phyloP scores from a whole-genome alignment of 2,329 filamentous ascomycete species.

The Hypoxylon sp. region DNA sequence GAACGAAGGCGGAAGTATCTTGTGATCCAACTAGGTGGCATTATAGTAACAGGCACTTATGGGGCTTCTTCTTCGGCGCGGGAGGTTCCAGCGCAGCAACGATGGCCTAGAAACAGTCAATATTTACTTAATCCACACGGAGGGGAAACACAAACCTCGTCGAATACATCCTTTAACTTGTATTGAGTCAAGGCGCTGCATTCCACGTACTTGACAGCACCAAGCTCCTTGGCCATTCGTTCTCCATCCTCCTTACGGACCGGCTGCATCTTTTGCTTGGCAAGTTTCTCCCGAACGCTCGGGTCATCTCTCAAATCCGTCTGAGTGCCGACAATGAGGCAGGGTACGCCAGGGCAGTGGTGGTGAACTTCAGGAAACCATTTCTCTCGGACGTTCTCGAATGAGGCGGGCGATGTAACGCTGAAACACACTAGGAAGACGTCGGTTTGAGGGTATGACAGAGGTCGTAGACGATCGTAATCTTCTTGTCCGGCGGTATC shows the following conservation, averaged over 20 bases:
- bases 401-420: slow-evolving; percentile 95
- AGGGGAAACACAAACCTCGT: slow-evolving; percentile 77
- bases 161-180: slow-evolving; percentile 99
- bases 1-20: slow-evolving; percentile 39
- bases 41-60: slow-evolving; percentile 79
- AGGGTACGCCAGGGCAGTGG: slow-evolving; percentile 97
- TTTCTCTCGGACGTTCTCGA: slow-evolving; percentile 99
- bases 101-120: slow-evolving; percentile 75
- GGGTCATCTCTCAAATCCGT: slow-evolving; percentile 93
- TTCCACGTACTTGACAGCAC: slow-evolving; percentile 98
- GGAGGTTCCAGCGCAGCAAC: slow-evolving; percentile 94
- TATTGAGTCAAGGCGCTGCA: slow-evolving; percentile 98
- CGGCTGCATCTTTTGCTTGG: slow-evolving; percentile 95
- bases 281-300: slow-evolving; percentile 88
- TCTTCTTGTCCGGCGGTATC: slow-evolving; percentile 99
- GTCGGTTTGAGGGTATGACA: slow-evolving; percentile 98
- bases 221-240: slow-evolving; percentile 96
- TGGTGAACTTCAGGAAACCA: slow-evolving; percentile 99
- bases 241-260: slow-evolving; percentile 95
- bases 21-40: slow-evolving; percentile 16
- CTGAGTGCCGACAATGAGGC: slow-evolving; percentile 97
- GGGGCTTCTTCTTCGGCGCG: slow-evolving; percentile 80
- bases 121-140: slow-evolving; percentile 33
- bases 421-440: slow-evolving; percentile 99
- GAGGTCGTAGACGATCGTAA: slow-evolving; percentile 95